Percentiles rank a stretch among this genome's conserved stretches.
These are phyloP conservation scores for Vanderwaltozyma tropicalis DNA, from an alignment of 805 yeast genomes.

Conservation along the genomic window DNA sequence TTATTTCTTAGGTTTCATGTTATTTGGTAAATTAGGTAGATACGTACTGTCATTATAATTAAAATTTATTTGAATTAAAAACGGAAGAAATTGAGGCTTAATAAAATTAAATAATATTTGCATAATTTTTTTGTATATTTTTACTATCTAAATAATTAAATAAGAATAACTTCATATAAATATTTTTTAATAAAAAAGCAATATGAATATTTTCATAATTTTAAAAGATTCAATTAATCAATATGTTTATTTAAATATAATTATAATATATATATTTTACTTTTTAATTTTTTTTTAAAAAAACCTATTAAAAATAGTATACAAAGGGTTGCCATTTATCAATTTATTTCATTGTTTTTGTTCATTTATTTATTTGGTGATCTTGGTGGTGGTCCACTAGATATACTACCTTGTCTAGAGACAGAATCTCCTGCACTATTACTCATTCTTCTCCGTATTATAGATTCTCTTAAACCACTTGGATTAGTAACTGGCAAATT, in stretches of 20 bases:
- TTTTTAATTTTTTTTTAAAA: too few species aligned
- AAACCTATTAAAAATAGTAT: too few species aligned
- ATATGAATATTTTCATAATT: too few species aligned
- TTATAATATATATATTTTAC: too few species aligned
- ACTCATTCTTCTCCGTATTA: constrained; percentile 27
- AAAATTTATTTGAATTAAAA: not conserved
- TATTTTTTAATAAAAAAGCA: too few species aligned
- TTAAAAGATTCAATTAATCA: too few species aligned
- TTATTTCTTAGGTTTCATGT: constrained; percentile 52
- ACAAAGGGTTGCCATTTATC: too few species aligned
- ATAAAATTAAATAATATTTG: too few species aligned
- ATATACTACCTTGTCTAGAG: constrained; percentile 28
- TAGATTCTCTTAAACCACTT: constrained; percentile 27
- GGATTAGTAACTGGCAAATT: constrained; percentile 29
- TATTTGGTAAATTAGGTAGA: constrained; percentile 63
- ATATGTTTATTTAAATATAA: too few species aligned
- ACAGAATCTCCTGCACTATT: constrained; percentile 25
- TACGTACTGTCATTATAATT: constrained; percentile 30
- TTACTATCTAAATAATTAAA: too few species aligned
- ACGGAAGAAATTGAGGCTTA: not conserved
- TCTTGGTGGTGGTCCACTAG: constrained; percentile 29
- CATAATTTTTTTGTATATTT: not conserved
- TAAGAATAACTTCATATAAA: too few species aligned
- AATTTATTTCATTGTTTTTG: too few species aligned
- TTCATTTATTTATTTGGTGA: constrained; percentile 22